These are phyloP conservation scores for Aristolochia fimbriata DNA, from an alignment of 164 flowering plant genomes.

Conservation along the genomic window DNA sequence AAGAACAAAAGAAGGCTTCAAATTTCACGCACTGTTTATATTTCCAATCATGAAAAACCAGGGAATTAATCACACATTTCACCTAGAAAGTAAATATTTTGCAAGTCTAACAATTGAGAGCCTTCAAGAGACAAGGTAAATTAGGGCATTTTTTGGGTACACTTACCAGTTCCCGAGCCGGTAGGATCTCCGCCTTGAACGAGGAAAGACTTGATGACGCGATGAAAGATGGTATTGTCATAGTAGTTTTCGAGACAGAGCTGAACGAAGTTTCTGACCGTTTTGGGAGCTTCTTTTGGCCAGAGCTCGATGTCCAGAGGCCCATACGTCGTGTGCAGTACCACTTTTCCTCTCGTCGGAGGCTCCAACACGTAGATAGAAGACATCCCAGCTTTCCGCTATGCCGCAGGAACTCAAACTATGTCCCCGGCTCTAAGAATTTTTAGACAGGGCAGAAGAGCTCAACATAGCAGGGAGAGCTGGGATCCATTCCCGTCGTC, in stretches of 20 bases:
- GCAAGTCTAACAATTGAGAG: no score
- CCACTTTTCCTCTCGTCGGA: slow-evolving; percentile 91
- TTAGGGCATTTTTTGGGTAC: neutral
- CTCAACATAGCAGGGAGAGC: neutral
- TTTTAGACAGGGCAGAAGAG: neutral
- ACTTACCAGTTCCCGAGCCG: slow-evolving; percentile 69
- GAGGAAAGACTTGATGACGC: slow-evolving; percentile 75
- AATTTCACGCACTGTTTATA: no score
- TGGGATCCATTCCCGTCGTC: neutral
- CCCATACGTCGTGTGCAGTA: slow-evolving; percentile 64
- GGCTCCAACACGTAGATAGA: slow-evolving; percentile 79
- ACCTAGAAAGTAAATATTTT: neutral
- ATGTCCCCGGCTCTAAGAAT: neutral
- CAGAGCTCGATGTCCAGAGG: slow-evolving; percentile 92
- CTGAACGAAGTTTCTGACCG: slow-evolving; percentile 86
- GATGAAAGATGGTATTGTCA: slow-evolving; percentile 83
- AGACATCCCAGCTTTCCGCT: slow-evolving; percentile 39
- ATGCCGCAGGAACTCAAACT: neutral
- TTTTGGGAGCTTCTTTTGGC: slow-evolving; percentile 97
- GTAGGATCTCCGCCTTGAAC: slow-evolving; percentile 96
- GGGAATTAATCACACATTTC: no score
- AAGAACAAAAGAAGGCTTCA: no score
- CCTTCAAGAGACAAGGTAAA: neutral
- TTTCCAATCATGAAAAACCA: no score
- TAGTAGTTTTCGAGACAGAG: slow-evolving; percentile 89